A percentile compares a stretch with the other conserved stretches of the same genome.
These are phyloP conservation scores for Dothideomycetidae sp. DNA, from an alignment of 2,329 filamentous ascomycete genomes.

Conservation along the genomic window DNA sequence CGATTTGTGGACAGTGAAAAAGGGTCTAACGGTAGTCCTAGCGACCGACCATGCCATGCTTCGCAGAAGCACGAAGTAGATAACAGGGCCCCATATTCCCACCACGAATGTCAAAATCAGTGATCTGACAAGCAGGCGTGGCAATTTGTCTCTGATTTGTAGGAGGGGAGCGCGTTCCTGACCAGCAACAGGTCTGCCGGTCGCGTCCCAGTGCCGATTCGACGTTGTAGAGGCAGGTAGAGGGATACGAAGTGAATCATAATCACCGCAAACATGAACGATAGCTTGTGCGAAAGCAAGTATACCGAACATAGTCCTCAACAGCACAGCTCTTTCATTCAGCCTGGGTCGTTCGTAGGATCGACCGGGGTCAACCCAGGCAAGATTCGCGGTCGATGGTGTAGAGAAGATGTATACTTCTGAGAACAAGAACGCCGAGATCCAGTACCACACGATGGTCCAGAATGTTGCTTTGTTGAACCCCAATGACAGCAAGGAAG, in stretches of 20 bases:
- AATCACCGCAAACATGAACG: constrained; percentile 57
- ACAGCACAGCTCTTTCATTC: constrained; percentile 76
- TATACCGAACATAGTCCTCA: constrained; percentile 54
- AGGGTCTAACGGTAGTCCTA: constrained; percentile 53
- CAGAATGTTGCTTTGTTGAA: constrained; percentile 48
- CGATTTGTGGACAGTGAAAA: constrained; percentile 63
- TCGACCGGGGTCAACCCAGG: constrained; percentile 55
- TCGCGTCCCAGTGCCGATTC: neutral
- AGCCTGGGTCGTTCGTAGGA: constrained; percentile 54
- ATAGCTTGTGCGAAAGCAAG: constrained; percentile 57
- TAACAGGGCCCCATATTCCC: constrained; percentile 25
- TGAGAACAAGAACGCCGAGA: constrained; percentile 67
- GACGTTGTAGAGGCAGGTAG: neutral
- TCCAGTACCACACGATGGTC: constrained; percentile 59
- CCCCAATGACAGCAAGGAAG: constrained; percentile 46
- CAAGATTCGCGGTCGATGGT: constrained; percentile 45
- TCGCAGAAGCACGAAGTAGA: constrained; percentile 52
- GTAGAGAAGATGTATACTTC: constrained; percentile 67
- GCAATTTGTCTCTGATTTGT: neutral
- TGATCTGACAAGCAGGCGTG: constrained; percentile 13
- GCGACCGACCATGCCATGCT: constrained; percentile 53
- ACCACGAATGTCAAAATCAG: constrained; percentile 24
- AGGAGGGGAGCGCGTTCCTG: neutral
- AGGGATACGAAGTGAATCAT: constrained; percentile 49
- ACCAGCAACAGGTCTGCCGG: neutral